phyloP scores from a whole-genome alignment of 176 grass and related monocot species.

The Ampelocalamus luodianensis region DNA sequence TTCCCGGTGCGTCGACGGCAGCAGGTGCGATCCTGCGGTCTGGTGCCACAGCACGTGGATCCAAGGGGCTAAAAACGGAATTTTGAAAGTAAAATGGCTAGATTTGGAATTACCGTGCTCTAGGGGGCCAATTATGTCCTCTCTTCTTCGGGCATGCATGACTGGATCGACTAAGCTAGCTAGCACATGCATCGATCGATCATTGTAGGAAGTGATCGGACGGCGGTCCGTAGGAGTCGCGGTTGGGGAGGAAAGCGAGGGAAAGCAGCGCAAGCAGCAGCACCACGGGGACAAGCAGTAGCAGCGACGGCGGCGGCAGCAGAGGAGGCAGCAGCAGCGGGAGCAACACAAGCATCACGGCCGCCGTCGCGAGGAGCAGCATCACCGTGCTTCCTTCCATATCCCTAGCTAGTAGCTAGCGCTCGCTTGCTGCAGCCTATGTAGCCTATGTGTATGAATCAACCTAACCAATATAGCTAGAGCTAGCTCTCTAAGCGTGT shows the following conservation, averaged over 20 bases:
- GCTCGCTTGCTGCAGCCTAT: neutral
- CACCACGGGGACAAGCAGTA: conserved; percentile 35
- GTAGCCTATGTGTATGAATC: too few relatives aligned
- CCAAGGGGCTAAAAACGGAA: too few relatives aligned
- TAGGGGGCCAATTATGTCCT: too few relatives aligned
- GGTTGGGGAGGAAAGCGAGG: conserved; percentile 44
- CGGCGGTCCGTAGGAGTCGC: neutral
- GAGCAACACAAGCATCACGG: conserved; percentile 38
- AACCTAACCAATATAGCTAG: neutral
- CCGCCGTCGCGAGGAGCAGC: conserved; percentile 33
- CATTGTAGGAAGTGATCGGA: neutral
- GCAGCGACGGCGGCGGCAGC: conserved; percentile 43
- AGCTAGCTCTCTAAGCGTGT: neutral
- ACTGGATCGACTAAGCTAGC: neutral
- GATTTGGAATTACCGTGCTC: too few relatives aligned
- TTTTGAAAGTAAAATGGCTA: too few relatives aligned
- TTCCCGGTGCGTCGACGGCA: too few relatives aligned
- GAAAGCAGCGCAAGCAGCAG: conserved; percentile 44
- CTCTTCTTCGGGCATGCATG: neutral
- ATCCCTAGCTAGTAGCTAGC: neutral
- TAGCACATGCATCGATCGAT: neutral
- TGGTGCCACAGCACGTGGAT: too few relatives aligned
- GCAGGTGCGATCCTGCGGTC: too few relatives aligned
- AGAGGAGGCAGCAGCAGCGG: conserved; percentile 45
- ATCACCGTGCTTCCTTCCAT: conserved; percentile 28